A percentile compares a stretch with the other conserved stretches of the same genome.
phyloP scores from a whole-genome alignment of 108 stramenopile genomes.

The Cyclotella sp. region DNA sequence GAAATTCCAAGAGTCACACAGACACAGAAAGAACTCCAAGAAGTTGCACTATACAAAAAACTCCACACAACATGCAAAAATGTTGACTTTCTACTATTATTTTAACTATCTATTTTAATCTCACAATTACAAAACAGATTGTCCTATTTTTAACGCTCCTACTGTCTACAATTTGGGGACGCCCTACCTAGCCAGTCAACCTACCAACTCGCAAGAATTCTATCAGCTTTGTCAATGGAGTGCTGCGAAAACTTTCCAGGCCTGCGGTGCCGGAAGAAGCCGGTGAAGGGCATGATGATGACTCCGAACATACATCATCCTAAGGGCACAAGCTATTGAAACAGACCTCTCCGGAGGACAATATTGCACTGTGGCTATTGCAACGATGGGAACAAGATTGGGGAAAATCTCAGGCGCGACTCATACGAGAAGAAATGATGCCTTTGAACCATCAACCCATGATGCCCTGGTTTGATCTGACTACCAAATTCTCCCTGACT shows the following conservation, averaged over 20 bases:
- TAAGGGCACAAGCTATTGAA: conserved; percentile 36
- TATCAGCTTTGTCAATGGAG: conserved; percentile 89
- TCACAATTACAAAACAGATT: too few species aligned
- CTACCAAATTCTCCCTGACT: conserved; percentile 51
- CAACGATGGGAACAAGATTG: conserved; percentile 60
- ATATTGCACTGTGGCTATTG: conserved; percentile 69
- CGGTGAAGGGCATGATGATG: conserved; percentile 38
- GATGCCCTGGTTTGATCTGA: conserved; percentile 62
- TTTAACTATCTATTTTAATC: too few species aligned
- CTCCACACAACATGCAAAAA: too few species aligned
- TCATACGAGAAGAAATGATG: conserved; percentile 67
- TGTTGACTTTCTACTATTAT: too few species aligned
- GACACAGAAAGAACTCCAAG: too few species aligned
- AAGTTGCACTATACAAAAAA: too few species aligned
- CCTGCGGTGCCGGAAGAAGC: background rate
- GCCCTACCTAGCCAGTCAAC: too few species aligned
- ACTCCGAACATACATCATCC: background rate
- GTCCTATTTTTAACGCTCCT: too few species aligned
- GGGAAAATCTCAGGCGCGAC: conserved; percentile 59
- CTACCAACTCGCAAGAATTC: too few species aligned
- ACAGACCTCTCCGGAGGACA: conserved; percentile 58
- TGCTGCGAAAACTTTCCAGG: conserved; percentile 65
- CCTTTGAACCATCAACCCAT: conserved; percentile 35
- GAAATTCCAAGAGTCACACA: too few species aligned
- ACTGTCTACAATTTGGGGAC: too few species aligned